Percentiles rank a stretch among this genome's conserved stretches.
Conservation (phyloP, 805 yeast species). For the Hanseniaspora nectarophila region DNA sequence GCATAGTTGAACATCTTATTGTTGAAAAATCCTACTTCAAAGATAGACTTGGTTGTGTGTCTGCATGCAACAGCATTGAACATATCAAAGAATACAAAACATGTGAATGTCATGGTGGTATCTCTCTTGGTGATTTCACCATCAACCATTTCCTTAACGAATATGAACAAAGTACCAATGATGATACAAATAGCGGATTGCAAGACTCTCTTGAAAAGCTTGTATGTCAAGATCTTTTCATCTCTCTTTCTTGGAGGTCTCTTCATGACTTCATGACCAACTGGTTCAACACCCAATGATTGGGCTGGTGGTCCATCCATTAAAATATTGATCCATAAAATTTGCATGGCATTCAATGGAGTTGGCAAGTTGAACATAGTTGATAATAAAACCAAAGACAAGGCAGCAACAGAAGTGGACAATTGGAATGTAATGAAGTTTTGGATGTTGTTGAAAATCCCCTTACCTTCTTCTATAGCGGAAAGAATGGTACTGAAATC, state of each 20-base stretch:
- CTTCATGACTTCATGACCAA: constrained; percentile 87
- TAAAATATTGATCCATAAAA: constrained; percentile 88
- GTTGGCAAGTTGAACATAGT: constrained; percentile 81
- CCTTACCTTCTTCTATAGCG: constrained; percentile 96
- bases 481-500: constrained; percentile 87
- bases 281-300: constrained; percentile 93
- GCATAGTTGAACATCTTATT: constrained; percentile 91
- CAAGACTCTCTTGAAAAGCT: constrained; percentile 58
- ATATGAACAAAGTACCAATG: constrained; percentile 81
- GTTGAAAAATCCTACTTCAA: constrained; percentile 62
- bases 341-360: constrained; percentile 96
- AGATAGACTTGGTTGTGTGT: constrained; percentile 70
- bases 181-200: constrained; percentile 65
- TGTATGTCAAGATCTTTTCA: constrained; percentile 67
- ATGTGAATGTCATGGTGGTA: constrained; percentile 97
- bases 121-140: constrained; percentile 79
- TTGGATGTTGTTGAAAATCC: constrained; percentile 90
- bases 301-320: constrained; percentile 99
- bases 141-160: constrained; percentile 74
- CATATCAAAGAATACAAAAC: constrained; percentile 92
- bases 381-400: constrained; percentile 74
- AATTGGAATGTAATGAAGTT: constrained; percentile 89
- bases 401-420: constrained; percentile 91
- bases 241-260: constrained; percentile 88
- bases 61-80: constrained; percentile 93